Evolutionary conservation across 2,329 filamentous ascomycete genomes (phyloP).

Genomic region (Beauveria asiatica): DNA sequence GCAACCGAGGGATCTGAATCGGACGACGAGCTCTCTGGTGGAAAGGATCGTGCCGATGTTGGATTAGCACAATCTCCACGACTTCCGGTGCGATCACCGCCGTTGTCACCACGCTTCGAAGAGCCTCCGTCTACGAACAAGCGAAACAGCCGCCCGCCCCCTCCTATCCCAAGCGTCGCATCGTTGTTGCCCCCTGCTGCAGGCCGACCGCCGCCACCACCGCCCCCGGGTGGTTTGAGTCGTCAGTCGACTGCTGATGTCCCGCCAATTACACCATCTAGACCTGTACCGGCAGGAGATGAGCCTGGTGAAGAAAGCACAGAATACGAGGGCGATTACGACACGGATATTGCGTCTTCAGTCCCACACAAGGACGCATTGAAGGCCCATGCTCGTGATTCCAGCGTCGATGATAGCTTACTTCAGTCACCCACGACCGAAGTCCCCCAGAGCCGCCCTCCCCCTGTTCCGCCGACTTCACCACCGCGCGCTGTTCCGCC

Average conservation of each 20-base stretch:
- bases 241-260: conserved; percentile 53
- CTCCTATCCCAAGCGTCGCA: conserved; percentile 51
- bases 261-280: conserved; percentile 32
- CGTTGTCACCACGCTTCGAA: conserved; percentile 27
- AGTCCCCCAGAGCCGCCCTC: conserved; percentile 38
- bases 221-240: conserved; percentile 47
- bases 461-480: conserved; percentile 45
- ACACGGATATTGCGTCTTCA: conserved; percentile 92
- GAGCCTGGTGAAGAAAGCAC: conserved; percentile 72
- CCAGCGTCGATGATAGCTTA: conserved; percentile 64
- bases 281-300: conserved; percentile 41
- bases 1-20: conserved; percentile 75
- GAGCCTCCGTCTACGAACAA: conserved; percentile 36
- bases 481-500: conserved; percentile 56
- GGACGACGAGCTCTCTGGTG: conserved; percentile 71
- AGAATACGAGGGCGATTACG: conserved; percentile 96
- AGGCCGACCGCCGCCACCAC: conserved; percentile 57
- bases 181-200: conserved; percentile 40
- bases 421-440: conserved; percentile 46
- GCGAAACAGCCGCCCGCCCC: conserved; percentile 48
- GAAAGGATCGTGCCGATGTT: conserved; percentile 31
- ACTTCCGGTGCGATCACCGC: conserved; percentile 22
- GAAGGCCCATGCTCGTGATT: conserved; percentile 69
- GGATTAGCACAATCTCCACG: conserved; percentile 23
- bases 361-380: conserved; percentile 90